These are phyloP conservation scores for Pugionium dolabratum DNA, from an alignment of 345 rosid genomes.

Conservation along the genomic window DNA sequence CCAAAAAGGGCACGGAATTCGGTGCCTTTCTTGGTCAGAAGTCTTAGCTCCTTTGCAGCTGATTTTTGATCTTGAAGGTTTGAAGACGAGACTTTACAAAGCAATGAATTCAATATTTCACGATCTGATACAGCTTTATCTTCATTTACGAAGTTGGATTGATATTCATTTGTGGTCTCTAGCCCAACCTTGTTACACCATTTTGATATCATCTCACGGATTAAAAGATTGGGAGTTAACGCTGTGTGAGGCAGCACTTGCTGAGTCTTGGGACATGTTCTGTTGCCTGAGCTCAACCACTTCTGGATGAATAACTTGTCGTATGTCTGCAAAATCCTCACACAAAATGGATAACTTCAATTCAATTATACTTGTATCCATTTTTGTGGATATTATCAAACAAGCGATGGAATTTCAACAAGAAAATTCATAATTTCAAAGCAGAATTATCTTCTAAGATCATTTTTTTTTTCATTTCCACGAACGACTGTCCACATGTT, in stretches of 20 bases:
- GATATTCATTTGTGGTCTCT: constrained; percentile 47
- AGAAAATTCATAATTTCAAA: neutral
- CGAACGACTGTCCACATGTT: neutral
- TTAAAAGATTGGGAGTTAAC: constrained; percentile 70
- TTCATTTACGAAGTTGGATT: constrained; percentile 34
- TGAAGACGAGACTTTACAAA: constrained; percentile 55
- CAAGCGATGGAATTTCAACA: neutral
- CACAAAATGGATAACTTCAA: constrained; percentile 4
- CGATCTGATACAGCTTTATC: constrained; percentile 67
- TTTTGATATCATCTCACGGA: constrained; percentile 73
- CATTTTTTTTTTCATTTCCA: neutral
- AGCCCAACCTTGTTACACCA: constrained; percentile 75
- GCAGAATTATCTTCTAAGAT: neutral
- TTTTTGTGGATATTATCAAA: neutral
- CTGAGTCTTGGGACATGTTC: constrained; percentile 83
- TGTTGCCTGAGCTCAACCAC: constrained; percentile 79
- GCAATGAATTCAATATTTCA: constrained; percentile 58
- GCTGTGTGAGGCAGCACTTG: constrained; percentile 77
- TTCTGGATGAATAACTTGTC: constrained; percentile 78
- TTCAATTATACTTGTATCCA: neutral
- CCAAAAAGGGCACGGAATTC: constrained; percentile 80
- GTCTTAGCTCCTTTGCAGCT: constrained; percentile 81
- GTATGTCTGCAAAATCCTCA: constrained; percentile 63
- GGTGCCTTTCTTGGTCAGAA: constrained; percentile 64
- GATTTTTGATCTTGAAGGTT: constrained; percentile 57